Percentiles rank a stretch among this genome's conserved stretches.
These are phyloP conservation scores for Saxophila tyrrhenica DNA, from an alignment of 495 filamentous ascomycete species.

Conservation along the genomic window DNA sequence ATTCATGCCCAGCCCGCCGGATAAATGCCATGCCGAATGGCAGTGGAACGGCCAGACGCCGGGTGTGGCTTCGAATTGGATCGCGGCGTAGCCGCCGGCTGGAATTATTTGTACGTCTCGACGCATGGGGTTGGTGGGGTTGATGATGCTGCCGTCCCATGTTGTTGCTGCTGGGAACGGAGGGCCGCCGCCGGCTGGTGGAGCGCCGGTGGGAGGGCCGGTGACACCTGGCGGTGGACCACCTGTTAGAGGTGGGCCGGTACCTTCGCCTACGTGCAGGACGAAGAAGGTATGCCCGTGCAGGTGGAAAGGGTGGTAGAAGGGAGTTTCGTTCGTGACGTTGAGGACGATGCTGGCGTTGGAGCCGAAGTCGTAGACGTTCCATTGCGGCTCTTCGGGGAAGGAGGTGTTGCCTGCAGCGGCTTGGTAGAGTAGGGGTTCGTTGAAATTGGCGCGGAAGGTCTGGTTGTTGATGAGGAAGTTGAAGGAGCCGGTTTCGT, in stretches of 20 bases:
- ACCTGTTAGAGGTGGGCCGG: background rate
- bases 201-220: background rate
- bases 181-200: conserved; percentile 5
- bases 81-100: conserved; percentile 11
- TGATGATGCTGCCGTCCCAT: conserved; percentile 17
- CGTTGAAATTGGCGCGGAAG: conserved; percentile 14
- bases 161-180: background rate
- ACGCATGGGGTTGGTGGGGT: conserved; percentile 17
- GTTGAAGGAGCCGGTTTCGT: conserved; percentile 10
- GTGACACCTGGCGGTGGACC: background rate
- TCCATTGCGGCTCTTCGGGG: conserved; percentile 15
- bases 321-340: conserved; percentile 16
- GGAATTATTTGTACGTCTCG: conserved; percentile 17
- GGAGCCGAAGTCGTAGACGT: conserved; percentile 18
- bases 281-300: conserved; percentile 23
- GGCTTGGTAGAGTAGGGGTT: conserved; percentile 10
- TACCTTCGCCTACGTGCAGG: conserved; percentile 10
- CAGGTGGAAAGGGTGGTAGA: conserved; percentile 20
- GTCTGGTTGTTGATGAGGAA: conserved; percentile 14
- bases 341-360: conserved; percentile 12
- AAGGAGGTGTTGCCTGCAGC: conserved; percentile 9
- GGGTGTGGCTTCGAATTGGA: conserved; percentile 19
- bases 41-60: conserved; percentile 24
- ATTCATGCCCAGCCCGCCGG: conserved; percentile 16
- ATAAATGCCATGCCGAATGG: conserved; percentile 22